phyloP scores from a whole-genome alignment of 495 filamentous ascomycete genomes.

The Penicillium daleae region DNA sequence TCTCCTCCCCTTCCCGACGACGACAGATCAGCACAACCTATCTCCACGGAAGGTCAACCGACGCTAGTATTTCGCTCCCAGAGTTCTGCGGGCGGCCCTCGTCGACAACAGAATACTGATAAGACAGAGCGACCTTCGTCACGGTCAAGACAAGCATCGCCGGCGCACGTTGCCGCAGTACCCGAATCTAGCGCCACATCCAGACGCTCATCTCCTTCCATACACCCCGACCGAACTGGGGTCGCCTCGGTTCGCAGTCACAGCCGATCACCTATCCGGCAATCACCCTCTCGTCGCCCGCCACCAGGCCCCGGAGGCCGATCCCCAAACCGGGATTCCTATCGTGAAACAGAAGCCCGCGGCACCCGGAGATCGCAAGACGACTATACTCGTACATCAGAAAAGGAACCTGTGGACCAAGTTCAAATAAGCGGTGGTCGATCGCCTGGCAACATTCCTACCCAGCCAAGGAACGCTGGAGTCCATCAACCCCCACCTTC shows the following conservation, averaged over 20 bases:
- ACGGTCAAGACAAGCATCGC: constrained; percentile 26
- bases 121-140: constrained; percentile 13
- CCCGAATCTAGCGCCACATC: constrained; percentile 31
- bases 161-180: constrained; percentile 23
- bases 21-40: constrained; percentile 31
- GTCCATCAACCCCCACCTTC: constrained; percentile 46
- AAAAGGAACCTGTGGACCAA: constrained; percentile 8
- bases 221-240: constrained; percentile 29
- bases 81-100: constrained; percentile 19
- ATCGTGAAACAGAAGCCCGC: constrained; percentile 6
- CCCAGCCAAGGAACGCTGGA: constrained; percentile 42
- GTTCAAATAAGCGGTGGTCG: constrained; percentile 17
- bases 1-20: constrained; percentile 16
- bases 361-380: neutral
- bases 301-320: constrained; percentile 12
- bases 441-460: constrained; percentile 30
- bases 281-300: constrained; percentile 14
- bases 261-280: constrained; percentile 28
- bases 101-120: constrained; percentile 15
- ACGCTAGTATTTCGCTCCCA: constrained; percentile 9
- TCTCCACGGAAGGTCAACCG: constrained; percentile 28
- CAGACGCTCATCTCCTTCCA: constrained; percentile 34
- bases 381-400: neutral
- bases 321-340: constrained; percentile 20
- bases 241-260: constrained; percentile 15